A percentile compares a stretch with the other conserved stretches of the same genome.
These are phyloP conservation scores for Luzula sylvatica DNA, from an alignment of 176 grass and related monocot genomes.

Conservation along the genomic window DNA sequence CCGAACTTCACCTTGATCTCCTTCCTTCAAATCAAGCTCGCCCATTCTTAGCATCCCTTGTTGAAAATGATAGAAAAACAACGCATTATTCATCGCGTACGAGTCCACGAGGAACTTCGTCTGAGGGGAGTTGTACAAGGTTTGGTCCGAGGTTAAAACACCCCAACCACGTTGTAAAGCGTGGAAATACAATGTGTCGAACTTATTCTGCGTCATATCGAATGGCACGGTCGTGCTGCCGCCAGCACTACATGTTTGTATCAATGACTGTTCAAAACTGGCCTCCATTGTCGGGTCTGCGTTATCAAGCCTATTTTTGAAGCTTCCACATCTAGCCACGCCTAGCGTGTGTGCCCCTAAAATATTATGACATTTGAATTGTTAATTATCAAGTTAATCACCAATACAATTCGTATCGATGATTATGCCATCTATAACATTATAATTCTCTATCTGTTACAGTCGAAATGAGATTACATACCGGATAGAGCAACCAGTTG, in stretches of 20 bases:
- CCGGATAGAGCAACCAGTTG: constrained; percentile 69
- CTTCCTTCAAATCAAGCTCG: constrained; percentile 62
- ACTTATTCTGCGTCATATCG: constrained; percentile 40
- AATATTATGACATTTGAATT: constrained; percentile 1
- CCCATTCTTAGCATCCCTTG: constrained; percentile 90
- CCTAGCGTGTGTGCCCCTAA: constrained; percentile 78
- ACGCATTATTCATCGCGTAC: constrained; percentile 50
- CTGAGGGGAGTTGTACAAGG: constrained; percentile 47
- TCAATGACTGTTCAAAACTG: constrained; percentile 17
- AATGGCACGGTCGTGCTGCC: constrained; percentile 42
- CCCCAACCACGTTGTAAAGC: constrained; percentile 52
- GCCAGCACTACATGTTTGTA: constrained; percentile 30
- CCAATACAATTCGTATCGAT: too few relatives aligned
- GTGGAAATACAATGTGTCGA: constrained; percentile 58
- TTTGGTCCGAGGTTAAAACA: constrained; percentile 63
- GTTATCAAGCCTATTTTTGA: constrained; percentile 39
- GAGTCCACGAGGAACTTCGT: constrained; percentile 40
- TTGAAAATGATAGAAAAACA: constrained; percentile 76
- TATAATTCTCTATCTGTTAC: not conserved
- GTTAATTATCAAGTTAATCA: not conserved
- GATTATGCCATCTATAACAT: too few relatives aligned
- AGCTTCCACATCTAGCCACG: constrained; percentile 42
- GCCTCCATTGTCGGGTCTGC: constrained; percentile 35
- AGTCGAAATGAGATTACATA: not conserved
- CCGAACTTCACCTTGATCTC: constrained; percentile 54